A percentile compares a stretch with the other conserved stretches of the same genome.
phyloP scores from a whole-genome alignment of 139 green algal species.

The Microglena sp. region DNA sequence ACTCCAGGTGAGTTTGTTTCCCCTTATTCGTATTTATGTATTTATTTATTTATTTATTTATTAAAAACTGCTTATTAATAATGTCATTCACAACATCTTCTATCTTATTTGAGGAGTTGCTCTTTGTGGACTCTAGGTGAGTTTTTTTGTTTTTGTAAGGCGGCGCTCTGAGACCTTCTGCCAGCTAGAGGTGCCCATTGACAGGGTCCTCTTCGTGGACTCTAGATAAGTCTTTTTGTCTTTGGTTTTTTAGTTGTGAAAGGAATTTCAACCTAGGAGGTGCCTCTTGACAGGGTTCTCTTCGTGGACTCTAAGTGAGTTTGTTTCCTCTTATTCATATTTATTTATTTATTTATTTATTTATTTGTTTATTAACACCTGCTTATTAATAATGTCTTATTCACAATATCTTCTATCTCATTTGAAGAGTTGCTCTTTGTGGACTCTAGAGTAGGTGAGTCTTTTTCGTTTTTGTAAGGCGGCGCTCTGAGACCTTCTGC shows the following conservation, averaged over 20 bases:
- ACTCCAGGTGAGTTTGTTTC: neutral
- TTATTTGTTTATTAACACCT: neutral
- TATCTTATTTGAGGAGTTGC: too few species aligned
- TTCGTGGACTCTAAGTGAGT: neutral
- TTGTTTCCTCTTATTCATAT: neutral
- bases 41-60: neutral
- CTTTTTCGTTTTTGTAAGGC: too few species aligned
- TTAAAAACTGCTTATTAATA: too few species aligned
- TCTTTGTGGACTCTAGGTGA: too few species aligned
- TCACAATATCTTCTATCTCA: too few species aligned
- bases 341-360: neutral
- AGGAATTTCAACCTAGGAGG: too few species aligned
- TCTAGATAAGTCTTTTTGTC: neutral
- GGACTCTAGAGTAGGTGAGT: too few species aligned
- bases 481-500: neutral
- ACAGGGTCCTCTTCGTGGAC: slow-evolving; percentile 15
- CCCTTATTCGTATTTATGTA: neutral
- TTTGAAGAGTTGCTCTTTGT: too few species aligned
- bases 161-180: slow-evolving; percentile 26
- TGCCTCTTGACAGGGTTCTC: neutral
- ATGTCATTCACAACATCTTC: too few species aligned
- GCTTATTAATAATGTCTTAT: too few species aligned
- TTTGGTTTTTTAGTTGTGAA: neutral
- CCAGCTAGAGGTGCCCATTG: slow-evolving; percentile 28
- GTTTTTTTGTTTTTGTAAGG: too few species aligned